Evolutionary conservation across 2,329 filamentous ascomycete genomes (phyloP).

Genomic region (Calonectria pseudoturangicola): DNA sequence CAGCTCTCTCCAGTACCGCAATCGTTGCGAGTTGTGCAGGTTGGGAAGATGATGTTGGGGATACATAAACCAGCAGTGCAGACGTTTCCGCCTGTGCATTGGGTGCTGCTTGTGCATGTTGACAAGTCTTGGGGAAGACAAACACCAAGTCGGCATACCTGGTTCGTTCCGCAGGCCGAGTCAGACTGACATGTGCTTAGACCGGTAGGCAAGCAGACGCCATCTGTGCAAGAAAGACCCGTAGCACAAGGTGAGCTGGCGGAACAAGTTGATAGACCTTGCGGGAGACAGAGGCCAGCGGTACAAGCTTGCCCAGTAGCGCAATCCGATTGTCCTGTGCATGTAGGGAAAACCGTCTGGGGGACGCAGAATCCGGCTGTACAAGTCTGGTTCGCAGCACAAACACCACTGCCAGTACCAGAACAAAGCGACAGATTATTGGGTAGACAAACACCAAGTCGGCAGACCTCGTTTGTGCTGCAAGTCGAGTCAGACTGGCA

Average conservation of each 20-base stretch:
- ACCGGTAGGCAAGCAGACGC: background rate
- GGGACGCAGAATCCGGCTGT: slow-evolving; percentile 10
- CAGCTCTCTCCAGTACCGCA: background rate
- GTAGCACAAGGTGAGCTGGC: background rate
- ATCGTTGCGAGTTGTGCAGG: slow-evolving; percentile 21
- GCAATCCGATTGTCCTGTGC: background rate
- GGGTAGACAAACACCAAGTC: slow-evolving; percentile 20
- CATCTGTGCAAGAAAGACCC: slow-evolving; percentile 16
- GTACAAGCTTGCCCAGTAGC: background rate
- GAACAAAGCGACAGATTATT: background rate
- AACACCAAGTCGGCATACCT: background rate
- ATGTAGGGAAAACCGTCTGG: background rate
- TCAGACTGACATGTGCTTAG: background rate
- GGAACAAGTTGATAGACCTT: background rate
- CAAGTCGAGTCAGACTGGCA: slow-evolving; percentile 8
- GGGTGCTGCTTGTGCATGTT: background rate
- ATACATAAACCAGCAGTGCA: slow-evolving; percentile 26
- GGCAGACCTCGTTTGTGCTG: slow-evolving; percentile 10
- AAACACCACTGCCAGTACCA: background rate
- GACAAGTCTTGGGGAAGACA: slow-evolving; percentile 3
- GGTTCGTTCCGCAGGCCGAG: background rate
- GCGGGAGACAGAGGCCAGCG: slow-evolving; percentile 13
- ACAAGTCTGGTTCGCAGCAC: slow-evolving; percentile 3
- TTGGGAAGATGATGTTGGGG: slow-evolving; percentile 4
- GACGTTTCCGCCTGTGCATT: background rate